Evolutionary conservation across 176 grass and related monocot species (phyloP).

Genomic region (Juncus effusus): DNA sequence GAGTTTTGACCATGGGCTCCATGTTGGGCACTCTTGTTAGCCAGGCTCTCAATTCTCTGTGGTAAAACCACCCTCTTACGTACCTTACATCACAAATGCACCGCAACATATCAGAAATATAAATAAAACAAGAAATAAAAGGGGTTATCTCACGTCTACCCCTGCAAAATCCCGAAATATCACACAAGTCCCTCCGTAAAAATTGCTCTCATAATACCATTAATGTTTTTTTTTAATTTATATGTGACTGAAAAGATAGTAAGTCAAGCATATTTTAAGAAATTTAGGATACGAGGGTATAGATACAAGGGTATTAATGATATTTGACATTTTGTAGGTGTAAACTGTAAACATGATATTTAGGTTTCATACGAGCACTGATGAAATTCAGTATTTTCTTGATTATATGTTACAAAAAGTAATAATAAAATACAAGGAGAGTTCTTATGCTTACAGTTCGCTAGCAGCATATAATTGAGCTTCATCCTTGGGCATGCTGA

Average conservation of each 20-base stretch:
- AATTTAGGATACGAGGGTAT: too few species aligned
- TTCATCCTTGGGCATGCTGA: constrained; percentile 98
- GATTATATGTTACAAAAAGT: neutral
- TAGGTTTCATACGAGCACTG: too few species aligned
- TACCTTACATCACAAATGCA: constrained; percentile 40
- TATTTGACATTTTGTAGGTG: too few species aligned
- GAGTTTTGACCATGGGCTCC: constrained; percentile 67
- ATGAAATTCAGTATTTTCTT: too few species aligned
- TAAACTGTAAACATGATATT: too few species aligned
- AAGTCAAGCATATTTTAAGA: too few species aligned
- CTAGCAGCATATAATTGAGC: constrained; percentile 76
- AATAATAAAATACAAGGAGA: constrained; percentile 17
- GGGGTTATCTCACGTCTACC: neutral
- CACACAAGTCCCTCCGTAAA: neutral
- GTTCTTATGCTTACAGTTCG: constrained; percentile 65
- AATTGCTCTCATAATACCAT: too few species aligned
- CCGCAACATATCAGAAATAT: constrained; percentile 20
- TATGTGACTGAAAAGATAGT: too few species aligned
- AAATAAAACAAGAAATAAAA: constrained; percentile 3
- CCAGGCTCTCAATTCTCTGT: constrained; percentile 69
- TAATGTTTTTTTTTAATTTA: too few species aligned
- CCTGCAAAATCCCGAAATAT: neutral
- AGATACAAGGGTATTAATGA: too few species aligned
- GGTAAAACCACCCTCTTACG: constrained; percentile 91
- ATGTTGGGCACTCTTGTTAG: constrained; percentile 56